Evolutionary conservation across 495 filamentous ascomycete species (phyloP), one percentile per base, ranked within the genome.

Genomic region (Cercophora samala): DNA sequence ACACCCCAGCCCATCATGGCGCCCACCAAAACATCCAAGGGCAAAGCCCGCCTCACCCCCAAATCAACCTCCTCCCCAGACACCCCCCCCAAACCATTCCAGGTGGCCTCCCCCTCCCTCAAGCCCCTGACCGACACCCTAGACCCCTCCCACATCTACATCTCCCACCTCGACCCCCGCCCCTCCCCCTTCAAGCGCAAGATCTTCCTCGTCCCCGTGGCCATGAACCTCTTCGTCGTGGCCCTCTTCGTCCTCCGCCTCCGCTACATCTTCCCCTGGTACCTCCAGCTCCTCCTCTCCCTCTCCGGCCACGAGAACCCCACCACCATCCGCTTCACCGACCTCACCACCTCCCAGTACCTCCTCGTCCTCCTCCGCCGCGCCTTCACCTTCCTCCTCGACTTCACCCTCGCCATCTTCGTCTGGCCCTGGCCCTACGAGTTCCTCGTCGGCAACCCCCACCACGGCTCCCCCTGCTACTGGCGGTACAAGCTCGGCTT

Each of bases 401-500:
- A 97, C 75, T 91, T 90, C 72, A 54, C 90, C 66, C 83, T 95
- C 15, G 78, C 86, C 56, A 76, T 86, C 5, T 85, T 93, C 62
- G 82, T 95, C 62, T 85, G 86, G 70, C 82, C 87, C 58, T 96
- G 92, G 92, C 92, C 92, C 1, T 72, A 84, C 66, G 85, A 86
- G 32, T 96, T 97, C 78, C 81, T 88, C 63, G 62, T 86, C 58
- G 82, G 86, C 61, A 62, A 69, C 54, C 91, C 83, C 55, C 79
- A 69, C n/a, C 78, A 82, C 70, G 82, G 77, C 8, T 86, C 84
- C 56, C 87, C 91, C 19, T 76, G 88, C 56, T 69, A 72, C 5
- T 97, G 92, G 91, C 84, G 93, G 19, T 84, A 85, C 72, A 76
- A 69, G n/a, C 76, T 91, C 58, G 89, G 91, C 13, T 93, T 93